Evolutionary conservation across 106 monocot species (phyloP), one percentile per base, ranked within the genome.

Genomic region (Dioscorea alata): DNA sequence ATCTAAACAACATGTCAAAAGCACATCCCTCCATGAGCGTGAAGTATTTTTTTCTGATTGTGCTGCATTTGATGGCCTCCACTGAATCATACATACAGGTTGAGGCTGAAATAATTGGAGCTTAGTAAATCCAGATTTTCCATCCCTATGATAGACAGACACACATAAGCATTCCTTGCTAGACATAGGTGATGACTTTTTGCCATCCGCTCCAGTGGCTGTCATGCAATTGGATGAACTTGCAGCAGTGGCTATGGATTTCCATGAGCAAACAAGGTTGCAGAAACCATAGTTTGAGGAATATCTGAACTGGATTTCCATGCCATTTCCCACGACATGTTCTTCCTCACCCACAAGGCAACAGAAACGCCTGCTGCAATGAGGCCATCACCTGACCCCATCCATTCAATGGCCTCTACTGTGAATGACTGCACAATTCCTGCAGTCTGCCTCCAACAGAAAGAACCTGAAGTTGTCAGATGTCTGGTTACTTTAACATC

Each of bases 1-100:
- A 81, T 99, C 99, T 57, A 83, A 74, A 73, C 93, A 93, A 62
- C 87, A 93, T 53, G 93, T 93, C 71, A 99, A 69, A 20, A 99
- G 76, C 28, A 90, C 72, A 77, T 93, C 81, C 73, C 85, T 85
- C 64, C 66, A 70, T 56, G 74, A 42, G 33, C 48, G 33, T 17
- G 57, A 75, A 68, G 22, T 21, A 77, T 64, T 73, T 50, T 74
- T 81, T 59, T 69, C 79, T 19, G 65, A 76, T 50, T 56, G 48
- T 49, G 58, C 33, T 4, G 48, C 31, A 80, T 63, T 48, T 17
- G 48, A 63, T 33, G 95, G 93, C 59, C 99, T 99, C 99, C 99
- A 99, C 53, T 90, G 90, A 72, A 99, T 88, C 83, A 81, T 83
- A 32, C 75, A 83, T 63, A 93, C 83, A 64, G 87, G 79, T 20